Base-by-base conservation (phyloP, 257 asterid genomes). In the Craterostigma plantagineum region DNA sequence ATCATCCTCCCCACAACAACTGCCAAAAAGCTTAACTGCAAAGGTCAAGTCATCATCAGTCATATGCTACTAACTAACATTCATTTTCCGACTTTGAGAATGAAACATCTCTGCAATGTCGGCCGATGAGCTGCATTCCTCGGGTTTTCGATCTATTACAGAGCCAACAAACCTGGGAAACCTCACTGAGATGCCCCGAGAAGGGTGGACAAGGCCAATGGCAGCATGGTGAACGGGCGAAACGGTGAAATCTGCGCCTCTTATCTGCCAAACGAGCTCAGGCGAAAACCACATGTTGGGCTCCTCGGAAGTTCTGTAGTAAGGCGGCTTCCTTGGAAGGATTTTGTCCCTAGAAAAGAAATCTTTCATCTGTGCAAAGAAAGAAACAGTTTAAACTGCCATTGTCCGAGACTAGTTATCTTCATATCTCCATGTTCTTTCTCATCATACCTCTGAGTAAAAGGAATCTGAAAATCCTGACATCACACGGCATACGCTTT, bases 401-500 rank as follows among this genome's bases (percentile, higher is more conserved):
- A 6, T 2, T 23, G 30, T 23, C 30, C 6, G 30, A 23, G 6
- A 23, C 2, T 23, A 23, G 6, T 23, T 23, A 2, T 23, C 2
- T 6, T 2, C 6, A 2, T 23, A 23, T 23, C 30, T 23, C 30
- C 2, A 23, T 2, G n/a, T n/a, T n/a, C n/a, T n/a, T 23, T 2
- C 30, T 23, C 6, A 23, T 23, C 30, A 14, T 67, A 70, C 96
- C 96, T 84, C 78, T 37, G 10, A 60, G 55, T 84, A 84, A 43
- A 84, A 84, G 49, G 85, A 73, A 59, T 84, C 96, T 27, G 96
- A 80, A 63, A 84, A 73, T 56, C 90, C 93, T 30, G 93, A 80
- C 93, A 74, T 80, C 57, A 77, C 96, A 12, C 96, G 90, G 60
- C 96, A 80, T 10, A 84, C 93, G 15, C 96, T 77, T 67, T 84